Base-by-base conservation (phyloP, 1,284 basidiomycete species). In the Ustilago cynodontis region DNA sequence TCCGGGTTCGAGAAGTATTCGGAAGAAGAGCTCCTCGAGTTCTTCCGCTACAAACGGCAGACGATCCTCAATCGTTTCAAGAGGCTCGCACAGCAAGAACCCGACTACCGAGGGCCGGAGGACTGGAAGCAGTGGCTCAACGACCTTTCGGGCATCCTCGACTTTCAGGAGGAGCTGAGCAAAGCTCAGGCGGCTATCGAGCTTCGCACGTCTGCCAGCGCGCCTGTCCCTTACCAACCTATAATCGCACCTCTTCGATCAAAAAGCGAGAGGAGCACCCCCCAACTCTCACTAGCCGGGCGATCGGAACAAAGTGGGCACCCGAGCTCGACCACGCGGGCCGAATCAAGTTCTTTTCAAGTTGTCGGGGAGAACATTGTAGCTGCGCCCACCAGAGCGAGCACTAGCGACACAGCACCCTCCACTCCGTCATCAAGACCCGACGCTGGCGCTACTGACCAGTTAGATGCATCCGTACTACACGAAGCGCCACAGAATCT, bases 271-370 rank as follows among this genome's bases (percentile, higher is more conserved):
- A 22, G 16, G 24, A n/a, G n/a, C 20, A 43, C 47, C 14, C 47
- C 47, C 11, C 22, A 24, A 49, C 8, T n/a, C 24, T 29, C 39
- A 35, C n/a, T 29, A 24, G 35, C 53, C 13, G 26, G 37, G 14
- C 52, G 31, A 39, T 18, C 51, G 3, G 18, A 37, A 4, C 55
- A 41, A n/a, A 29, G 33, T 1, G 22, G 43, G 20, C 57, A 41
- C 7, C 6, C 13, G 1, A 54, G 26, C 26, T 16, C 35, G 0
- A 18, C 24, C 13, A 18, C 52, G 11, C 54, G 66, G 5, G 49
- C 59, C 13, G 29, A 43, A 1, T 75, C 67, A 6, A 66, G 26
- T 52, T 75, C 72, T 0, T 75, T 66, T n/a, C 67, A 75, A 51
- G 56, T 71, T 24, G 55, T 71, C 1, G 72, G 72, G 35, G 67